Percentiles rank a stretch among this genome's conserved stretches.
Conservation (phyloP, 2,329 filamentous ascomycete species). For the Xylaria sp. region DNA sequence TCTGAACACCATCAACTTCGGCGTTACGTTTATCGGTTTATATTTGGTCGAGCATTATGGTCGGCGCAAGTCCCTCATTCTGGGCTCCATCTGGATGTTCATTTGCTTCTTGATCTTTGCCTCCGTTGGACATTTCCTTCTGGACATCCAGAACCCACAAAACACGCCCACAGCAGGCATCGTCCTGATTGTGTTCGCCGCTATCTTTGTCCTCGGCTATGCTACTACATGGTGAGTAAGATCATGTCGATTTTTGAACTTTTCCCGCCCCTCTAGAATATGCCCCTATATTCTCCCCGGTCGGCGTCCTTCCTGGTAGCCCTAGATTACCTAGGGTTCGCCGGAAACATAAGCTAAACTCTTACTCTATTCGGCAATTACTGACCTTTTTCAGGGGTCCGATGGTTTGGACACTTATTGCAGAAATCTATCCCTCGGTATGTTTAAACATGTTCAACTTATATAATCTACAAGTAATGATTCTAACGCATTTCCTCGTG, state of each 20-base stretch:
- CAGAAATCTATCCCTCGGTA: slow-evolving; percentile 3
- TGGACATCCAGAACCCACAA: slow-evolving; percentile 45
- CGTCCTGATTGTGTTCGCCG: slow-evolving; percentile 67
- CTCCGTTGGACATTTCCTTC: slow-evolving; percentile 56
- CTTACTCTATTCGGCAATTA: too few relatives aligned
- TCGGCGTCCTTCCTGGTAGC: too few relatives aligned
- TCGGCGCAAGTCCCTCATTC: slow-evolving; percentile 66
- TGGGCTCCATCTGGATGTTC: slow-evolving; percentile 66
- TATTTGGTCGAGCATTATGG: slow-evolving; percentile 73
- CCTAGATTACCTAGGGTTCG: too few relatives aligned
- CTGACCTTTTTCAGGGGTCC: too few relatives aligned
- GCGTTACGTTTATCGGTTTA: slow-evolving; percentile 70
- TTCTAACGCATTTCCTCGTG: neutral
- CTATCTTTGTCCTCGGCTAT: slow-evolving; percentile 68
- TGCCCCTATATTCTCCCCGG: too few relatives aligned
- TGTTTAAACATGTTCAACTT: neutral
- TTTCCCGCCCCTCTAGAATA: too few relatives aligned
- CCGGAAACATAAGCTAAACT: too few relatives aligned
- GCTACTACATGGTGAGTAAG: slow-evolving; percentile 73
- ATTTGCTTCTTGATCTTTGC: slow-evolving; percentile 65
- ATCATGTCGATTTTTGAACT: too few relatives aligned
- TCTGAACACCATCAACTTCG: slow-evolving; percentile 69
- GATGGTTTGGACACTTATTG: slow-evolving; percentile 67
- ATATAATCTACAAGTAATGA: neutral
- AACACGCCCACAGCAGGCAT: slow-evolving; percentile 55